Evolutionary conservation across 2,329 filamentous ascomycete genomes (phyloP), one percentile per base, ranked within the genome.

Genomic region (Botryotinia calthae): DNA sequence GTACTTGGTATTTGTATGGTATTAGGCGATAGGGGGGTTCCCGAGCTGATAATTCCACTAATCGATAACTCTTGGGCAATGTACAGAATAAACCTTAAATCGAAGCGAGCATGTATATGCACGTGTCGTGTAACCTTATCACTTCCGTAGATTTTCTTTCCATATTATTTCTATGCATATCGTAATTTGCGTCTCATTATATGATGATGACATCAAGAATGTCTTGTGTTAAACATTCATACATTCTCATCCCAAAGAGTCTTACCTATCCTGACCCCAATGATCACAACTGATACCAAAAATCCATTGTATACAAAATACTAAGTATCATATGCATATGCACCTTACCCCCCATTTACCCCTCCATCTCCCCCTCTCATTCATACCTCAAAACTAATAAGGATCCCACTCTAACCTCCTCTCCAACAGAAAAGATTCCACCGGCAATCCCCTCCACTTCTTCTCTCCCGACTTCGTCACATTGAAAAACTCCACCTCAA

Each of bases 361-460:
- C 20, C 7, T 28, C 22, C 37, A 1, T 2, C 8, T 6, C 34
- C 10, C 46, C 7, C 25, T n/a, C 20, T 18, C 46, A n/a, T 31
- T 10, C 16, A 25, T 6, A 66, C 20, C 4, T 37, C 22, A 12
- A 31, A 63, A 37, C 62, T 67, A 72, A 48, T 72, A 72, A 67
- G 62, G 70, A 40, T 67, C 70, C 70, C 70, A 67, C 31, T 72
- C 40, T 51, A 72, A 56, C 22, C 71, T 72, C 34, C 65, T 72
- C n/a, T 72, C 64, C 54, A 72, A 28, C 44, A 72, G 28, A n/a
- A 46, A 72, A 40, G 65, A 63, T 42, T 72, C 65, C 22, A 72
- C 66, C 4, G 71, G 66, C 25, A 69, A 40, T 2, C 66, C 56
- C 22, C 54, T 70, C 71, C 65, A 70, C 34, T 63, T 56, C 46